Evolutionary conservation across 768 basidiomycete genomes (phyloP).

Genomic region (Lactarius deliciosus): DNA sequence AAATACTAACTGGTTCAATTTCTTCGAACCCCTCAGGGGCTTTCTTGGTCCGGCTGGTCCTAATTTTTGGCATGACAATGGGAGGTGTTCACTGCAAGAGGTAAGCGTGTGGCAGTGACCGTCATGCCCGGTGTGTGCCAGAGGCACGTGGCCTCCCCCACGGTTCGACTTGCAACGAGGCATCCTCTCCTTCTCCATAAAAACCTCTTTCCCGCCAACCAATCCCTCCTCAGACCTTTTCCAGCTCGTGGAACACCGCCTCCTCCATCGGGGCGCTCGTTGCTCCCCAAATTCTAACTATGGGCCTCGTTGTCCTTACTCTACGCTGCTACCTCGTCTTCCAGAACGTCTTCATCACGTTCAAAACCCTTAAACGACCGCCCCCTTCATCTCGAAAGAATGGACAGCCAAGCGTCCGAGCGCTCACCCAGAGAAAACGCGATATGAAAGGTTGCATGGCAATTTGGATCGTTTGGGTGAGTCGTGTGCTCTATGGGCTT

Average conservation of each 20-base stretch:
- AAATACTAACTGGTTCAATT: conserved; percentile 65
- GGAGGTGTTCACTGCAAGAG: not conserved
- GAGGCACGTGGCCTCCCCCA: conserved; percentile 18
- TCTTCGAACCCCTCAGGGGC: conserved; percentile 97
- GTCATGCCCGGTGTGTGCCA: not conserved
- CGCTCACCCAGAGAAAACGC: conserved; percentile 73
- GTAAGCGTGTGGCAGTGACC: not conserved
- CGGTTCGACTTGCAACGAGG: conserved; percentile 26
- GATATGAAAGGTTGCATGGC: conserved; percentile 83
- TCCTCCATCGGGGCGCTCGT: conserved; percentile 19
- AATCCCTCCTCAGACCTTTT: conserved; percentile 20
- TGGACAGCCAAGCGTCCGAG: conserved; percentile 63
- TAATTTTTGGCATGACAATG: conserved; percentile 83
- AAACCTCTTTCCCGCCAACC: conserved; percentile 11
- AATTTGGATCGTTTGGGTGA: conserved; percentile 86
- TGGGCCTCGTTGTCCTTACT: conserved; percentile 67
- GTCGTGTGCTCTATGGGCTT: conserved; percentile 28
- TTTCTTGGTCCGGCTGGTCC: conserved; percentile 86
- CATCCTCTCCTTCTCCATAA: conserved; percentile 15
- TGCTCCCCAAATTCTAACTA: conserved; percentile 34
- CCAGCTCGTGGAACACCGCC: conserved; percentile 24
- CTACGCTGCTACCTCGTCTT: conserved; percentile 72
- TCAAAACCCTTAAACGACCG: conserved; percentile 75
- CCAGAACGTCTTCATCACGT: conserved; percentile 80
- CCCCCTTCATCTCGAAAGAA: conserved; percentile 52